Evolutionary conservation across 148 eudicot species (phyloP), one percentile per base, ranked within the genome.

Genomic region (Polygonum maritimum): DNA sequence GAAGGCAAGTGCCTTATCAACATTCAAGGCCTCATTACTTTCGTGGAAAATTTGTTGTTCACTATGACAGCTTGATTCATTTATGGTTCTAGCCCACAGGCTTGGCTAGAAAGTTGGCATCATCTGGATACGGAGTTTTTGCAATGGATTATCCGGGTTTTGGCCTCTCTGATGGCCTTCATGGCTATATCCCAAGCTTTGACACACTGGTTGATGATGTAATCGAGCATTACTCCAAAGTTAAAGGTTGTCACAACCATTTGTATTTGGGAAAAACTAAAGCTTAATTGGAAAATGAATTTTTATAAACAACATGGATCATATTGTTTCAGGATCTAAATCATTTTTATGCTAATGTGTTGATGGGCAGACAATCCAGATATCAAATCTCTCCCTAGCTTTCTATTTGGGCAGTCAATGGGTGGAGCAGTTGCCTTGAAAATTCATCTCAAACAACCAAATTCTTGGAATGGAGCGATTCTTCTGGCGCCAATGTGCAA

Each of bases 401-500:
- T 95, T 85, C 82, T 95, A 79, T 92, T 92, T 71, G 97, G 97
- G 54, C 84, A 95, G 83, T 92, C 97, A 2, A 89, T 95, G 99
- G 97, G 99, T 35, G 99, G 99, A 78, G 99, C 99, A 48, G 91
- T 92, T 74, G 91, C 94, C 78, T 83, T 95, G 79, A 91, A 92
- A 85, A 77, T 91, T 76, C 97, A 95, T 80, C 84, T 92, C 70
- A 95, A 91, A 84, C 94, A 95, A 74, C 94, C 99, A 8, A 70
- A 86, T 63, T 82, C 92, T 13, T 95, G 99, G 99, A 79, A 79
- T 71, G 99, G 99, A 71, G 96, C 98, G 21, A 71, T 95, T 84
- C 97, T 95, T 58, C 85, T 88, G 74, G 99, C 99, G 55, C 99
- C 99, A 45, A 95, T 95, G 99, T 95, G 97, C 86, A 95, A 95